Percentiles rank a stretch among this genome's conserved stretches.
These are phyloP conservation scores for Citrus inodora DNA, from an alignment of 345 rosid genomes.

Conservation along the genomic window DNA sequence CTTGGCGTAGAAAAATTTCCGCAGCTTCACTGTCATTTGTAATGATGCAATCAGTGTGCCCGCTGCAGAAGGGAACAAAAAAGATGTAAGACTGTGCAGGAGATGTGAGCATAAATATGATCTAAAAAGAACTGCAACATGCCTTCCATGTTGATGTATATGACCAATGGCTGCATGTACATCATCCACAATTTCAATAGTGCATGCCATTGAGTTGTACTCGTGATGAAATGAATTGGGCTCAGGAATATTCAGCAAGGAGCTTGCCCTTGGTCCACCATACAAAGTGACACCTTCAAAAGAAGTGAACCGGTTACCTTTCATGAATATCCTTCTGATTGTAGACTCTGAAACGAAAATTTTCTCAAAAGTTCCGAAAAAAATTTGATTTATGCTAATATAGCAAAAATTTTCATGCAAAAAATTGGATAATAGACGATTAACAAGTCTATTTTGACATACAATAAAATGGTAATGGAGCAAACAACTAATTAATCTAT, in stretches of 20 bases:
- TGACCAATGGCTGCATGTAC: constrained; percentile 78
- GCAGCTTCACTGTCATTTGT: constrained; percentile 75
- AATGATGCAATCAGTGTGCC: constrained; percentile 89
- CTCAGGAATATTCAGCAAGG: constrained; percentile 53
- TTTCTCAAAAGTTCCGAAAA: not conserved
- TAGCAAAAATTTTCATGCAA: not conserved
- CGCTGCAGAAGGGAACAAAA: constrained; percentile 47
- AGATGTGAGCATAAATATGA: not conserved
- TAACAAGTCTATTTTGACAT: not conserved
- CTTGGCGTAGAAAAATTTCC: constrained; percentile 70
- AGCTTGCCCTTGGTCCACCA: constrained; percentile 80
- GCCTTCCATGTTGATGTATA: constrained; percentile 94
- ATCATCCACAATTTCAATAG: constrained; percentile 89
- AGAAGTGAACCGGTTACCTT: not conserved
- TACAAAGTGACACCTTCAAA: constrained; percentile 68
- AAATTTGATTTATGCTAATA: not conserved
- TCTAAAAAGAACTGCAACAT: not conserved
- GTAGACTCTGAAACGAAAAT: not conserved
- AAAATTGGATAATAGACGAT: not conserved
- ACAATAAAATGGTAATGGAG: not conserved
- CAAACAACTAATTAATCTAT: not conserved
- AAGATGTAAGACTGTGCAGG: not conserved
- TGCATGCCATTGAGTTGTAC: constrained; percentile 80
- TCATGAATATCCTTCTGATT: not conserved
- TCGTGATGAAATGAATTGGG: constrained; percentile 69